A percentile compares a stretch with the other conserved stretches of the same genome.
Evolutionary conservation across 352 stramenopile genomes (phyloP).

Genomic region (Pythium guiyangense): DNA sequence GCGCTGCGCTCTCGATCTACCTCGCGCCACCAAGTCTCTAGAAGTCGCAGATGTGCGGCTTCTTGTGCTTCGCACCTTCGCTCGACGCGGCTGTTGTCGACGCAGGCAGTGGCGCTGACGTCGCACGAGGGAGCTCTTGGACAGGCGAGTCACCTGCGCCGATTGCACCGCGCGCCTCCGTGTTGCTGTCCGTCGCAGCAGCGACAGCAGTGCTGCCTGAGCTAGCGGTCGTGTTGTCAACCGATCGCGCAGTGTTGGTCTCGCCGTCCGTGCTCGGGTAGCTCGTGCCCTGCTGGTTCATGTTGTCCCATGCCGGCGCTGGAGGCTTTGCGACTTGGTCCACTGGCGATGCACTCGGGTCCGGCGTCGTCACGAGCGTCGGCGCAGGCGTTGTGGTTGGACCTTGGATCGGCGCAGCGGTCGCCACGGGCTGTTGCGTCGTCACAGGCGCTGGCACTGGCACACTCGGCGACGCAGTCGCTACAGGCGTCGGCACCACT

Average conservation of each 20-base stretch:
- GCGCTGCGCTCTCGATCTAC: neutral
- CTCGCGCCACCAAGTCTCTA: neutral
- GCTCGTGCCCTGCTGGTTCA: constrained; percentile 8
- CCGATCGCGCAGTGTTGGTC: neutral
- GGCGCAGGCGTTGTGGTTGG: neutral
- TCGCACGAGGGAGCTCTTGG: neutral
- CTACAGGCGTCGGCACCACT: neutral
- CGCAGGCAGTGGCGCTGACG: neutral
- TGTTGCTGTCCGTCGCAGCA: neutral
- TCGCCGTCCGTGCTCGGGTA: neutral
- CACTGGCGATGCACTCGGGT: neutral
- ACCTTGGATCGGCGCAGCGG: neutral
- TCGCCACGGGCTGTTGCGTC: neutral
- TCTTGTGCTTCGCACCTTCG: neutral
- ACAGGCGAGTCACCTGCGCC: neutral
- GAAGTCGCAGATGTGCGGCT: constrained; percentile 10
- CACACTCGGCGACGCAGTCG: neutral
- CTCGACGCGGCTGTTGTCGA: neutral
- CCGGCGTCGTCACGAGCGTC: neutral
- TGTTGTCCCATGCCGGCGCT: constrained; percentile 7
- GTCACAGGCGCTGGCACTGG: neutral
- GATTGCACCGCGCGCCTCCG: neutral
- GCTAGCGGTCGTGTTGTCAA: neutral
- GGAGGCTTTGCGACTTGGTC: neutral
- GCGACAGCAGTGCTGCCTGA: neutral